Evolutionary conservation across 1,284 basidiomycete genomes (phyloP), one percentile per base, ranked within the genome.

Genomic region (Cutaneotrichosporon cavernicola): DNA sequence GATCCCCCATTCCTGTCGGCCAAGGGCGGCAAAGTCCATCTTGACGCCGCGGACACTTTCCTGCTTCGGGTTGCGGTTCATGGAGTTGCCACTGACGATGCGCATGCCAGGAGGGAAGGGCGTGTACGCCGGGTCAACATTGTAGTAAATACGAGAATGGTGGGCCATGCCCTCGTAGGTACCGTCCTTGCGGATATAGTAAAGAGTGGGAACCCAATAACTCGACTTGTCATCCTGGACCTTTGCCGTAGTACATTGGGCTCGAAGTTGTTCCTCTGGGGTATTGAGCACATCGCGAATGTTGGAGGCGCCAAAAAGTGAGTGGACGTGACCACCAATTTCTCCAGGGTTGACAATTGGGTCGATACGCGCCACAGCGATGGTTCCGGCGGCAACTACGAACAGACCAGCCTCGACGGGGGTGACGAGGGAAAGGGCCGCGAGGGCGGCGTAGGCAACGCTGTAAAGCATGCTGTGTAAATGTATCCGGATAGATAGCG

Each of bases 121-220:
- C 21, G n/a, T 21, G 8, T 18, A 10, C 11, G 3, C 21, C 2
- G 53, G 53, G 10, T 18, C 34, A 10, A 40, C 26, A 14, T 40
- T 52, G 71, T 82, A 82, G 71, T 82, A 82, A 18, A 58, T 26
- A 22, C 64, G 59, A 11, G 76, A 70, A 65, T 70, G 65, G 58
- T 60, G 66, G n/a, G 47, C 43, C 30, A 72, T 70, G 2, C 78
- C 75, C 31, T 70, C 65, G 69, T 73, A 76, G 21, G 58, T 61
- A 18, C 57, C 58, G 52, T 68, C 56, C 40, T 40, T 21, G 59
- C 76, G 72, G 69, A 81, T 82, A 64, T 78, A 80, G 73, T 81
- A 83, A 8, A 83, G 70, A 56, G 78, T 73, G 26, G 82, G 82
- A 10, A 72, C 74, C 83, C 83, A 84, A 72, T 84, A 84, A 63